These are phyloP conservation scores for Akanthomyces muscarius DNA, from an alignment of 2,329 filamentous ascomycete genomes.

Conservation along the genomic window DNA sequence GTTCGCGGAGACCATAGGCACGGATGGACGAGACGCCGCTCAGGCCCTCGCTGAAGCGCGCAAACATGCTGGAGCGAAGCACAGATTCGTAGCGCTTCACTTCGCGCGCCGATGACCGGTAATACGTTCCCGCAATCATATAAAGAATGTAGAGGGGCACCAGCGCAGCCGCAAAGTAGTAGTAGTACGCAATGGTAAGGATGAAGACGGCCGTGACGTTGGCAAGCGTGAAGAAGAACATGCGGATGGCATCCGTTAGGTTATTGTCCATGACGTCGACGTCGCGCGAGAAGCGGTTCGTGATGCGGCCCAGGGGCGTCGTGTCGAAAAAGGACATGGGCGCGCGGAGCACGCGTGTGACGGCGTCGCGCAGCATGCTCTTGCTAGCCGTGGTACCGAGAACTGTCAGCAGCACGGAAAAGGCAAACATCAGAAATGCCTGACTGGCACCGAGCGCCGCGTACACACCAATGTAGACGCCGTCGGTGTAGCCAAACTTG, in stretches of 20 bases:
- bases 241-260: slow-evolving; percentile 81
- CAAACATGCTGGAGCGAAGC: slow-evolving; percentile 81
- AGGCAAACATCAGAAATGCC: slow-evolving; percentile 72
- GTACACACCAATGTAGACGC: slow-evolving; percentile 68
- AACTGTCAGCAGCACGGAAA: slow-evolving; percentile 73
- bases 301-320: slow-evolving; percentile 89
- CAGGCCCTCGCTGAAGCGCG: slow-evolving; percentile 86
- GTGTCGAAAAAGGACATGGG: slow-evolving; percentile 96
- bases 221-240: slow-evolving; percentile 82
- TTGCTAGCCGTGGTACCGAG: slow-evolving; percentile 79
- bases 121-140: slow-evolving; percentile 79
- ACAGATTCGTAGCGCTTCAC: slow-evolving; percentile 93
- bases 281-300: slow-evolving; percentile 92
- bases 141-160: slow-evolving; percentile 70
- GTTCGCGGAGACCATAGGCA: slow-evolving; percentile 77
- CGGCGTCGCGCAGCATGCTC: slow-evolving; percentile 74
- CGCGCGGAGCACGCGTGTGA: slow-evolving; percentile 68
- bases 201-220: slow-evolving; percentile 82
- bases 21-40: slow-evolving; percentile 80
- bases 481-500: slow-evolving; percentile 63
- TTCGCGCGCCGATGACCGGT: slow-evolving; percentile 85
- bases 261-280: slow-evolving; percentile 97
- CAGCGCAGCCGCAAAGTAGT: slow-evolving; percentile 70
- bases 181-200: slow-evolving; percentile 91
- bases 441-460: slow-evolving; percentile 69